Evolutionary conservation across 2,329 filamentous ascomycete species (phyloP), one percentile per base, ranked within the genome.

Genomic region (Aspergillus novofumigatus): DNA sequence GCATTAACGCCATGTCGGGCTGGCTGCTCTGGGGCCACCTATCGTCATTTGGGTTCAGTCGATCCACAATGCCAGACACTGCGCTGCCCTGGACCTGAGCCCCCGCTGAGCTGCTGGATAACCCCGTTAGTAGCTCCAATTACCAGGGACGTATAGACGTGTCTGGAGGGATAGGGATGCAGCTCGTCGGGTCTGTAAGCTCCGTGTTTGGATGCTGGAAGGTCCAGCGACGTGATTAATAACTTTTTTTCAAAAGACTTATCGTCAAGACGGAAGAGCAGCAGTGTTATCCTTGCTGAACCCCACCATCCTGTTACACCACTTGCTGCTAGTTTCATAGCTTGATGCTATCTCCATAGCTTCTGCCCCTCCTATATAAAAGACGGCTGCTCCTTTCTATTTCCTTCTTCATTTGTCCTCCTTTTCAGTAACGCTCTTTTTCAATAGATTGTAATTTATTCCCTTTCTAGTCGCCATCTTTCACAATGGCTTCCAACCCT

Each of bases 401-500:
- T 44, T 23, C 2, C 23, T 23, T n/a, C 20, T 21, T 44, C 9
- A 5, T 44, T 20, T n/a, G 21, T 5, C 20, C 8, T 44, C 8
- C 41, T 21, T 9, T 21, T 4, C 3, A n/a, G 28, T 53, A 14
- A 29, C 32, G 5, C 4, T 41, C 25, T 21, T n/a, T 17, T n/a
- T 17, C 49, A 35, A 17, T 14, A 35, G 32, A 7, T 44, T 23
- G 4, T 2, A 38, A 9, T 10, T 42, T 25, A n/a, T 50, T 42
- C 14, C 42, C 38, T 17, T 52, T 35, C 42, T 54, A 44, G 21
- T 48, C 5, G 35, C 32, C 32, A 17, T 52, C 35, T 17, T 23
- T 50, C 59, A 64, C 48, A 58, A 76, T 74, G 71, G 69, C 72
- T 63, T 69, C 67, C 57, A 68, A 63, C 53, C 72, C 73, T 8